Evolutionary conservation across 768 basidiomycete species (phyloP), one percentile per base, ranked within the genome.

Genomic region (Trametes gibbosa): DNA sequence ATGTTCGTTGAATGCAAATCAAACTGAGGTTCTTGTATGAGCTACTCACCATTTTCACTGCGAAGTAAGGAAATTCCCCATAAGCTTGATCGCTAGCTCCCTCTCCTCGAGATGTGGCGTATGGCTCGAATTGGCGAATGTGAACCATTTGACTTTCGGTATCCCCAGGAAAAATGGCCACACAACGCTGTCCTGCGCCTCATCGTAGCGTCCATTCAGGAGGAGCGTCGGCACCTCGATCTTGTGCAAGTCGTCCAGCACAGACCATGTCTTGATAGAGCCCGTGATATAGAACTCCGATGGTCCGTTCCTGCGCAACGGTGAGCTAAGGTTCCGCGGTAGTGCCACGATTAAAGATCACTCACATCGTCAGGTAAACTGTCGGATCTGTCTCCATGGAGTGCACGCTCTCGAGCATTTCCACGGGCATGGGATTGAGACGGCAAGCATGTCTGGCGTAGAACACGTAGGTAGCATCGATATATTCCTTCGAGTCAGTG

Each of bases 351-450:
- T 12, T 5, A 1, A 34, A 27, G 53, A 23, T 65, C 76, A 43
- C 42, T 9, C 45, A 81, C 82, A 84, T 81, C 1, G 78, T 78
- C 39, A 65, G 56, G 53, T 77, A 78, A 4, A 82, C 80, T 0
- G 81, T 84, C 3, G 77, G 72, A 53, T 84, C 82, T 40, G 75
- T 71, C 6, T 74, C 75, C 5, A 76, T 47, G 60, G 64, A 68
- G 19, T 57, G 69, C 46, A 81, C 70, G 27, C 73, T 57, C 39
- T 62, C 56, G 7, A 63, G 13, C 5, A 83, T 66, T 9, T 75
- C 69, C 40, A 72, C 55, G 0, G 84, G 84, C 69, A 73, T 72
- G 0, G 82, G 81, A 37, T 80, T 64, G 9, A 79, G 5, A 25
- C 74, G 70, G 64, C 82, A 84, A 9, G 79, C 27, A 60, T 80